Evolutionary conservation across 1,284 basidiomycete species (phyloP).

Genomic region (Tylopilus sp.): DNA sequence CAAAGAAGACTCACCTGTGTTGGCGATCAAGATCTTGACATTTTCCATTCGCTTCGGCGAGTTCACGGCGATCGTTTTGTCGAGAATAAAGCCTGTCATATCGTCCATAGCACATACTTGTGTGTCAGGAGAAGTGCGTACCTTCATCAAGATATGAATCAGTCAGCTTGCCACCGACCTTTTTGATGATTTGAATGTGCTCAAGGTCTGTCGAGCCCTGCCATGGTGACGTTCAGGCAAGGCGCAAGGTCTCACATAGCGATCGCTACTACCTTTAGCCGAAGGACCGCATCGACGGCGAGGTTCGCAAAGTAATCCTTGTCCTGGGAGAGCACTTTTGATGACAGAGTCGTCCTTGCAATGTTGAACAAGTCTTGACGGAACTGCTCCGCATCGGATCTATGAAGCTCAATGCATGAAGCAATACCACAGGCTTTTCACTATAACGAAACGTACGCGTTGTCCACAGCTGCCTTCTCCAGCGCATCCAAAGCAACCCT

Average conservation of each 20-base stretch:
- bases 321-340: slow-evolving; percentile 95
- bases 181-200: slow-evolving; percentile 99
- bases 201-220: slow-evolving; percentile 95
- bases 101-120: background rate
- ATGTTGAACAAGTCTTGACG: slow-evolving; percentile 94
- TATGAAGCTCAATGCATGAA: slow-evolving; percentile 27
- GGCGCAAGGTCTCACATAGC: background rate
- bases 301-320: slow-evolving; percentile 99
- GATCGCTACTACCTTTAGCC: slow-evolving; percentile 66
- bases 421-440: background rate
- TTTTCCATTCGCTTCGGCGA: slow-evolving; percentile 94
- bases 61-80: slow-evolving; percentile 95
- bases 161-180: slow-evolving; percentile 96
- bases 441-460: slow-evolving; percentile 57
- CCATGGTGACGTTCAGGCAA: slow-evolving; percentile 3
- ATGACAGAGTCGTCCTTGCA: slow-evolving; percentile 92
- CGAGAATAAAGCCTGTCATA: slow-evolving; percentile 86
- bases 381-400: slow-evolving; percentile 73
- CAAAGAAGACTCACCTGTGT: slow-evolving; percentile 70
- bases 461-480: slow-evolving; percentile 78
- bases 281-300: slow-evolving; percentile 94
- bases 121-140: slow-evolving; percentile 22
- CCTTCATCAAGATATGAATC: slow-evolving; percentile 99
- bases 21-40: slow-evolving; percentile 95
- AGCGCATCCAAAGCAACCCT: slow-evolving; percentile 82